Evolutionary conservation across 192 early-diverging fungal genomes (phyloP), one percentile per base, ranked within the genome.

Genomic region (Funneliformis geosporum): DNA sequence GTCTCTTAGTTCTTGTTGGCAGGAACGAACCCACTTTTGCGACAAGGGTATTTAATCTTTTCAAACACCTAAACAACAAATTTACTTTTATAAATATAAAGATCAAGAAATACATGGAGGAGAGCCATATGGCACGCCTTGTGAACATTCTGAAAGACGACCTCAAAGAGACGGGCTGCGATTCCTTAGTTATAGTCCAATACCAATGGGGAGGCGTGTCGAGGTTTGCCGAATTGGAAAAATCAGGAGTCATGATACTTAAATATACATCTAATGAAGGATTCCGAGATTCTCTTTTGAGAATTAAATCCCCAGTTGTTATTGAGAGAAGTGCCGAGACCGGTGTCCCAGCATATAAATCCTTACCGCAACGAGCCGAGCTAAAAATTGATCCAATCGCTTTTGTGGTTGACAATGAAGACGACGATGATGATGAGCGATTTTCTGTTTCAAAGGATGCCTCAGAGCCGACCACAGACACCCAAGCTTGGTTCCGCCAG

Each of bases 181-280:
- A 77, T n/a, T 77, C 75, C 25, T 12, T 77, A 14, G 75, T 77
- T 8, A 65, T 77, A 4, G 27, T 77, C 10, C 38, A 75, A 27
- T 67, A 77, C n/a, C 21, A 65, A 10, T 66, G 6, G 3, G 39
- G 18, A 28, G 25, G 62, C 12, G 18, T 33, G 12, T 66, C 61
- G n/a, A 42, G 2, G 66, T 77, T 77, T 47, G 8, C 10, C 38
- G 1, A 21, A 0, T 47, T 46, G 38, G 64, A 66, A 8, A n/a
- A 33, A 60, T 4, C 46, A 28, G 61, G 43, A 5, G 40, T 65
- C 21, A 47, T 8, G 42, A 66, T 28, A 33, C 60, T 77, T 65
- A 27, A 12, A 12, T 77, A 77, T 12, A 77, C 2, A 18, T 66
- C 75, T 66, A 12, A 16, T 66, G 40, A 33, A 2, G 75, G 33